phyloP scores from a whole-genome alignment of 139 green algal species.

The Asterochloris sp. region DNA sequence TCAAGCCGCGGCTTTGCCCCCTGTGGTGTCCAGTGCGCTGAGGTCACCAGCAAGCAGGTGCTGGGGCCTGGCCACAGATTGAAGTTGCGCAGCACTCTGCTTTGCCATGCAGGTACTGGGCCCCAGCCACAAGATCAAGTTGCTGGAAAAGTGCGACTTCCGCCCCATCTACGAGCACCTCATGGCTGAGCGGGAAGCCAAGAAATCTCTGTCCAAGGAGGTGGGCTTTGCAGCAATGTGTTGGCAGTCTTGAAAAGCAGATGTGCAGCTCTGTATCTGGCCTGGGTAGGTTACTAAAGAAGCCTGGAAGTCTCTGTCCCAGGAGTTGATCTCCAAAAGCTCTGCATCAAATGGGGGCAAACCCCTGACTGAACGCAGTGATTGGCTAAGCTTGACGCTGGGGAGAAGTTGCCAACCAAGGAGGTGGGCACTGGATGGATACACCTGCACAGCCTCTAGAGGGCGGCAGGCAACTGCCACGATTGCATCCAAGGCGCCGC shows the following conservation, averaged over 20 bases:
- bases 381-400: no score
- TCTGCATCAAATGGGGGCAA: no score
- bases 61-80: not conserved
- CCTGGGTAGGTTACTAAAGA: no score
- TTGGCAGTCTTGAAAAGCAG: not conserved
- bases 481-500: no score
- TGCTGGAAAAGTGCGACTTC: constrained; percentile 91
- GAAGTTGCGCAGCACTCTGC: not conserved
- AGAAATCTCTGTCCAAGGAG: constrained; percentile 90
- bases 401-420: no score
- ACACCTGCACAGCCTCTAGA: no score
- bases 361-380: no score
- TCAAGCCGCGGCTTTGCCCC: not conserved
- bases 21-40: not conserved
- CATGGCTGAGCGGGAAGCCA: constrained; percentile 85
- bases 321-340: no score
- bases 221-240: constrained; percentile 31
- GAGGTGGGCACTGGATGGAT: no score
- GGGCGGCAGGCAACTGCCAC: no score
- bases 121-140: constrained; percentile 82
- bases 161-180: constrained; percentile 89
- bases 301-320: no score
- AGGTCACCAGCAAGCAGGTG: not conserved
- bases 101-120: constrained; percentile 53
- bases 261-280: no score